Base-by-base conservation (phyloP, 345 rosid genomes). In the Pseudoturritis turrita region DNA sequence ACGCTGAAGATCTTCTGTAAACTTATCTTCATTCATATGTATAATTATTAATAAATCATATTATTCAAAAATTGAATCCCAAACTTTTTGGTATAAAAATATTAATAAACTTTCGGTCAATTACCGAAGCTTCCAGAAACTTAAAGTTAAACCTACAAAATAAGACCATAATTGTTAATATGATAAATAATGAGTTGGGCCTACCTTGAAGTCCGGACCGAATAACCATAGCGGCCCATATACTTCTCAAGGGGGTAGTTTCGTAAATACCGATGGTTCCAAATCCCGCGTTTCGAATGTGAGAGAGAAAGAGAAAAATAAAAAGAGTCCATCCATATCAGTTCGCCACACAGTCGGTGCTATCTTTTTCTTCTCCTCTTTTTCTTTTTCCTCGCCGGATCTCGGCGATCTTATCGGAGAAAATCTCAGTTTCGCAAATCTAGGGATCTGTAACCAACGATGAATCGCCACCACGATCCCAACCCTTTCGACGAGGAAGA, bases 391-490 rank as follows among this genome's bases (percentile, higher is more conserved):
- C 19, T 40, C 47, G 46, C 26, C 52, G 71, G 56, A 63, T 72
- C 64, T 65, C 15, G 65, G 62, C 78, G 73, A 68, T 67, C 69
- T 75, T 55, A 17, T 73, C 28, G 65, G 71, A 23, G 5, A 25
- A 18, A 36, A 17, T 56, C 58, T 43, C 41, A 57, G 61, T 47
- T 14, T 66, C 72, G 65, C 12, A 17, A 62, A 62, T 74, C 81
- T 17, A 60, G 86, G 86, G 79, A 84, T 84, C 88, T 77, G 3
- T 14, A 71, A 75, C 52, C 2, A 22, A 57, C 44, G 6, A 94
- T 91, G 98, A 86, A 88, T 80, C 97, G 95, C 57, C 87, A 81
- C 84, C 81, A 77, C 72, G 98, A 94, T 65, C 97, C 97, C 35
- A 94, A 91, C 52, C 97, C 98, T 10, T 89, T 94, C 75, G 97